phyloP scores from a whole-genome alignment of 2,329 filamentous ascomycete genomes.

The Metarhizium humberi region DNA sequence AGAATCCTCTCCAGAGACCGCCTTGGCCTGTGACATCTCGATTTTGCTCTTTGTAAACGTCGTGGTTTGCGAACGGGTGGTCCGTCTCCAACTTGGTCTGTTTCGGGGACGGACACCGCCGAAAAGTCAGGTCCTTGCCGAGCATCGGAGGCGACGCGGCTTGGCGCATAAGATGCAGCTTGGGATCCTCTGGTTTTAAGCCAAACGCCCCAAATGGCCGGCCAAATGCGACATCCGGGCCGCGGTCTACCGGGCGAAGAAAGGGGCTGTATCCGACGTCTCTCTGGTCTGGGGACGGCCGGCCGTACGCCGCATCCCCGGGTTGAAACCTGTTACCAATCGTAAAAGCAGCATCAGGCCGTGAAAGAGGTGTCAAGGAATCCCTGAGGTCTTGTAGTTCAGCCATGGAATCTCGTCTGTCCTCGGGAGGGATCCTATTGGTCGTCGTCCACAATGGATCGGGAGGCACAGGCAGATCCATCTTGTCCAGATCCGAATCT shows the following conservation, averaged over 20 bases:
- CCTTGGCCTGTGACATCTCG: slow-evolving; percentile 47
- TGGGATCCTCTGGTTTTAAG: slow-evolving; percentile 26
- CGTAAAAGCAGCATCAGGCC: slow-evolving; percentile 13
- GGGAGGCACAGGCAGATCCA: slow-evolving; percentile 29
- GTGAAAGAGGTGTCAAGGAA: slow-evolving; percentile 15
- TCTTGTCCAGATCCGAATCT: slow-evolving; percentile 33
- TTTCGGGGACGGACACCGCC: slow-evolving; percentile 73
- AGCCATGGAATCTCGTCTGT: slow-evolving; percentile 18
- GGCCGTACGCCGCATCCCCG: slow-evolving; percentile 1
- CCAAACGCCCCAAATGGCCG: slow-evolving; percentile 34
- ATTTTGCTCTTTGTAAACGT: slow-evolving; percentile 36
- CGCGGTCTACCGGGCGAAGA: slow-evolving; percentile 3
- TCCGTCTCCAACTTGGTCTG: slow-evolving; percentile 76
- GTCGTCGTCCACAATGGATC: slow-evolving; percentile 33
- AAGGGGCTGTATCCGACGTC: neutral
- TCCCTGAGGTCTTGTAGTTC: slow-evolving; percentile 12
- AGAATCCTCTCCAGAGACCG: slow-evolving; percentile 73
- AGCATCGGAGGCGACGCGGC: slow-evolving; percentile 75
- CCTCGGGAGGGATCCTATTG: slow-evolving; percentile 18
- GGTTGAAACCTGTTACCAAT: neutral
- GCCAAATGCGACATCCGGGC: slow-evolving; percentile 20
- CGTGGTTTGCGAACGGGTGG: slow-evolving; percentile 46
- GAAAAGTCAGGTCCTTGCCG: slow-evolving; percentile 70
- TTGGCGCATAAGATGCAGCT: slow-evolving; percentile 38
- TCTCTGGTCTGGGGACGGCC: slow-evolving; percentile 7